A percentile compares a stretch with the other conserved stretches of the same genome.
phyloP scores from a whole-genome alignment of 129 eudicot genomes.

The Artemisia argyi region DNA sequence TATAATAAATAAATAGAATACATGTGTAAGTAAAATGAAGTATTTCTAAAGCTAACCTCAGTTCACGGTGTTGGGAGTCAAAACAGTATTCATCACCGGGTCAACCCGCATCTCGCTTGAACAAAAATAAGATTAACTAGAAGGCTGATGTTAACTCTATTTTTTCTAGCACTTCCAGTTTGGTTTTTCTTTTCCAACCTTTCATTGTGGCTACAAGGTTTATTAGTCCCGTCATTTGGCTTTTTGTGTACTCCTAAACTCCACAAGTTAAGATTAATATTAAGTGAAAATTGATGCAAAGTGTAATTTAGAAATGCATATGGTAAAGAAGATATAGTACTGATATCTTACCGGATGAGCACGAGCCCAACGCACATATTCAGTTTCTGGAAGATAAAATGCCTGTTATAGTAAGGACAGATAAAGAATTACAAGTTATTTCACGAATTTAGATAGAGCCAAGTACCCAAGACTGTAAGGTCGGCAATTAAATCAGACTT shows the following conservation, averaged over 20 bases:
- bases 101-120: not conserved
- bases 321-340: not conserved
- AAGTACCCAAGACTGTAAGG: constrained; percentile 16
- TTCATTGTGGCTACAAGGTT: constrained; percentile 97
- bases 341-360: constrained; percentile 71
- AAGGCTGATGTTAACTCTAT: constrained; percentile 46
- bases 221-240: constrained; percentile 76
- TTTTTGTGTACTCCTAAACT: constrained; percentile 74
- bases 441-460: not conserved
- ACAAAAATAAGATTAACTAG: constrained; percentile 24
- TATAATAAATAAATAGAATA: not conserved
- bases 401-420: constrained; percentile 53
- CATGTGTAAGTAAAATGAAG: not conserved
- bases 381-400: constrained; percentile 94
- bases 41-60: constrained; percentile 17
- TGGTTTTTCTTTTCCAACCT: constrained; percentile 94
- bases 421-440: constrained; percentile 14
- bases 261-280: too few relatives aligned
- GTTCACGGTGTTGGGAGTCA: not conserved
- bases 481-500: not conserved
- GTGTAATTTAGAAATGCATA: not conserved
- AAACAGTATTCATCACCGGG: not conserved
- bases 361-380: constrained; percentile 84
- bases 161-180: constrained; percentile 81
- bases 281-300: too few relatives aligned